Base-by-base conservation (phyloP, 2,329 filamentous ascomycete species). In the Magnaporthales sp. region DNA sequence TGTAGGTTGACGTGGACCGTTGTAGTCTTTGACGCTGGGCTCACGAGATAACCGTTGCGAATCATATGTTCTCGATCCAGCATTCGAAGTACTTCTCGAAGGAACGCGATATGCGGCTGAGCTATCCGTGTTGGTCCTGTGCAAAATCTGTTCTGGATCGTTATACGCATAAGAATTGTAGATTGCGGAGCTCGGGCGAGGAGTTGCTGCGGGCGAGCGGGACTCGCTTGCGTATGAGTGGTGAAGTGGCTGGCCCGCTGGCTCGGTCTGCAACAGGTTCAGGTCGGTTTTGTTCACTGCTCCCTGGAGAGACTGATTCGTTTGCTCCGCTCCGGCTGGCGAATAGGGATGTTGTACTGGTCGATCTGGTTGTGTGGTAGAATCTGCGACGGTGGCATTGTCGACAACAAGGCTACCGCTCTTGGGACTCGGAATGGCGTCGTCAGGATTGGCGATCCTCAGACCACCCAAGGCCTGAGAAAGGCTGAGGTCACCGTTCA, bases 401-500 rank as follows among this genome's bases (percentile, higher is more conserved):
- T 67, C 67, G n/a, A 62, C 54, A 30, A 38, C 26, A 8, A 64
- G 56, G 19, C 30, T 32, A 19, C 65, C 64, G 63, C 32, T 46
- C 22, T 46, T 46, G 38, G 75, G 70, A 67, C 72, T 75, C 51
- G 74, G 74, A 61, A 76, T 77, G 70, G 86, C 84, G 80, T 95
- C 88, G 80, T 97, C 93, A 66, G 94, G 94, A 78, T 98, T 99
- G 73, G 95, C 94, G 78, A 99, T 98, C 77, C 94, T 92, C 78
- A 99, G 83, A 74, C 94, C 94, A 75, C 95, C 95, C 74, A 98
- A 85, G 75, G 92, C 92, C 81, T 93, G 91, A 75, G 93, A 95
- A 71, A 98, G 87, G 79, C 91, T 96, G 77, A 97, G 81, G 82
- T 97, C 93, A 79, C 91, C 92, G 81, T 93, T 92, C 93, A 97